phyloP scores from a whole-genome alignment of 228 moss, liverwort and hornwort species.

The Sphagnum fallax region DNA sequence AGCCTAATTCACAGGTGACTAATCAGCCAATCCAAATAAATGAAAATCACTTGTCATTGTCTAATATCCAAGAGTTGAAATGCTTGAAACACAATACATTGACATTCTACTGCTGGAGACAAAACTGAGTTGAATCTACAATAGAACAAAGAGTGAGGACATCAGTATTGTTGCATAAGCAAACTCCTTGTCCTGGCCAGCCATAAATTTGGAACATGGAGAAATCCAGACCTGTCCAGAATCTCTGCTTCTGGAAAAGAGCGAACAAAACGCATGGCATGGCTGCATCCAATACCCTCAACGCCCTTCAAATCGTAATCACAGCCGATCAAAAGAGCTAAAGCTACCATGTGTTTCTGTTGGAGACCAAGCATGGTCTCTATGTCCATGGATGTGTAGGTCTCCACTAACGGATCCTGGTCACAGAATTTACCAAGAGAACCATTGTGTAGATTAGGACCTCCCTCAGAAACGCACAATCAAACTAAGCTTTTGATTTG shows the following conservation, averaged over 20 bases:
- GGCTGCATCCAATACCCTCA: slow-evolving; percentile 25
- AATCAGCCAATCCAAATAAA: background rate
- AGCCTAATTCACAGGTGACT: slow-evolving; percentile 15
- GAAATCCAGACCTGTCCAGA: slow-evolving; percentile 20
- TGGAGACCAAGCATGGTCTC: slow-evolving; percentile 21
- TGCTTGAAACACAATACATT: too few species aligned
- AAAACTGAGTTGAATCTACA: too few species aligned
- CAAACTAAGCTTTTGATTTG: too few species aligned
- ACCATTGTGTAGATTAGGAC: too few species aligned
- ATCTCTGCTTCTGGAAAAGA: slow-evolving; percentile 24
- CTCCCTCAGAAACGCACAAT: too few species aligned
- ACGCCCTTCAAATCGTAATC: slow-evolving; percentile 42
- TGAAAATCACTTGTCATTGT: too few species aligned
- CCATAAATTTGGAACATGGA: background rate
- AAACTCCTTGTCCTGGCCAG: too few species aligned
- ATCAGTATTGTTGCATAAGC: too few species aligned
- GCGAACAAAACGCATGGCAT: slow-evolving; percentile 29
- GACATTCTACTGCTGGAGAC: too few species aligned
- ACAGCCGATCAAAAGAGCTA: slow-evolving; percentile 47
- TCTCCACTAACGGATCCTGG: slow-evolving; percentile 33
- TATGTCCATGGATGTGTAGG: slow-evolving; percentile 21
- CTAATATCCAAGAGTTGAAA: too few species aligned
- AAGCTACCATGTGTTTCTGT: slow-evolving; percentile 30
- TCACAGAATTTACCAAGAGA: background rate
- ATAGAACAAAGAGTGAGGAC: too few species aligned